phyloP scores from a whole-genome alignment of 805 yeast genomes.

The Ogataea dorogensis region DNA sequence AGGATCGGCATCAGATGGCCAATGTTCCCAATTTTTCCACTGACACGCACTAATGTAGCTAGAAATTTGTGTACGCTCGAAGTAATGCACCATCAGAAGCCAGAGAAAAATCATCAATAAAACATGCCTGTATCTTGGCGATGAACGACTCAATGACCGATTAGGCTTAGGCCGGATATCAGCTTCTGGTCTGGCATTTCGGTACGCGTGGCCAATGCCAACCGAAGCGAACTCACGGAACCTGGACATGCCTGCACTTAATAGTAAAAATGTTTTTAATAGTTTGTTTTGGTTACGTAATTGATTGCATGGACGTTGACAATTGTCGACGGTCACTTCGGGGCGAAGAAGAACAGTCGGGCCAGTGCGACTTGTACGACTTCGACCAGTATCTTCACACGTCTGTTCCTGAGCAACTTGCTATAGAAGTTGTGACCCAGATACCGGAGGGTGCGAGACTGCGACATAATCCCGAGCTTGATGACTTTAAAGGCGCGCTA shows the following conservation, averaged over 20 bases:
- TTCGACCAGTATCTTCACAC: conserved; percentile 33
- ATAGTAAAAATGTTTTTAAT: conserved; percentile 2
- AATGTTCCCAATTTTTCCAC: conserved; percentile 70
- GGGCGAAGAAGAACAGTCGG: conserved; percentile 1
- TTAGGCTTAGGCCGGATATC: conserved; percentile 6
- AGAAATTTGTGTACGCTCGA: conserved; percentile 52
- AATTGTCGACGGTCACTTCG: conserved; percentile 5
- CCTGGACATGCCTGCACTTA: conserved; percentile 10
- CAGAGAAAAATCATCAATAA: conserved; percentile 37
- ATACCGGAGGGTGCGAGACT: conserved; percentile 9
- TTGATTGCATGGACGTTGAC: conserved; percentile 9
- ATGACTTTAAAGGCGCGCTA: conserved; percentile 14
- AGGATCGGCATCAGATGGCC: conserved; percentile 39
- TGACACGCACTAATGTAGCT: conserved; percentile 45
- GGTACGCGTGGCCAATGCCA: conserved; percentile 15
- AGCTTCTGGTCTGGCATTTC: neutral
- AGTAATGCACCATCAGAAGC: conserved; percentile 46
- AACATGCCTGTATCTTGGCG: conserved; percentile 17
- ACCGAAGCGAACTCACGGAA: conserved; percentile 16
- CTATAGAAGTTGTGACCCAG: conserved; percentile 20
- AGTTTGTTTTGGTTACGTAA: conserved; percentile 9
- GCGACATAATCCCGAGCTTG: conserved; percentile 20
- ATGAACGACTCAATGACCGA: neutral
- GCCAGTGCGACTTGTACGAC: conserved; percentile 32
- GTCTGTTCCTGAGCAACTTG: conserved; percentile 26